phyloP scores from a whole-genome alignment of 176 grass and related monocot species.

The Oryza officinalis region DNA sequence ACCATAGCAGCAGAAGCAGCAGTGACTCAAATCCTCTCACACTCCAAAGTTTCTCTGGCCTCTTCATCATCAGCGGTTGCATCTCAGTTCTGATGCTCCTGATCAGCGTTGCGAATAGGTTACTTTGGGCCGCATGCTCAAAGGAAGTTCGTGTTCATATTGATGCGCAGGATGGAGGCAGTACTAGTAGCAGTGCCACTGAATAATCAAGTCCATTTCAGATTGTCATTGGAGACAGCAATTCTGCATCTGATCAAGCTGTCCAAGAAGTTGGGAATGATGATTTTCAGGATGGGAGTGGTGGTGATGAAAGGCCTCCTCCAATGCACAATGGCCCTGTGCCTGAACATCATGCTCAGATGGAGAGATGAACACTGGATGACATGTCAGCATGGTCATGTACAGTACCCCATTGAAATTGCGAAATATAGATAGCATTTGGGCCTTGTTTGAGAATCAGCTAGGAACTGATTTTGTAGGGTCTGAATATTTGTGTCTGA shows the following conservation, averaged over 20 bases:
- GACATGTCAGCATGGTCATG: not conserved
- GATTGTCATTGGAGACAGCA: not conserved
- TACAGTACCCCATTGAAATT: not conserved
- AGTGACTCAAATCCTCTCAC: conserved; percentile 29
- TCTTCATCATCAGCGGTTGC: conserved; percentile 54
- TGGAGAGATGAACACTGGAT: not conserved
- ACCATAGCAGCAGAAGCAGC: too few species aligned
- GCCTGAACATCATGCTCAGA: not conserved
- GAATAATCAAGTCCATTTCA: not conserved
- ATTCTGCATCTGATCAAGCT: not conserved
- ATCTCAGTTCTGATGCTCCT: conserved; percentile 51
- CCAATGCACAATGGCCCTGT: not conserved
- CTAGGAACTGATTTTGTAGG: not conserved
- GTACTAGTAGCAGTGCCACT: too few species aligned
- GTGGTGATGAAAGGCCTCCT: not conserved
- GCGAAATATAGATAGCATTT: not conserved
- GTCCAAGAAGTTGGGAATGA: not conserved
- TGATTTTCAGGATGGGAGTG: not conserved
- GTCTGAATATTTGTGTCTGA: not conserved
- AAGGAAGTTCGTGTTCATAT: not conserved
- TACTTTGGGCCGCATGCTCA: not conserved
- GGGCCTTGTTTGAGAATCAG: not conserved
- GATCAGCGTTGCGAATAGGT: conserved; percentile 6
- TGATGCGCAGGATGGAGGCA: not conserved
- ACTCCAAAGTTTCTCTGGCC: conserved; percentile 49